Evolutionary conservation across 2,329 filamentous ascomycete species (phyloP), one percentile per base, ranked within the genome.

Genomic region (Triangularia verruculosa): DNA sequence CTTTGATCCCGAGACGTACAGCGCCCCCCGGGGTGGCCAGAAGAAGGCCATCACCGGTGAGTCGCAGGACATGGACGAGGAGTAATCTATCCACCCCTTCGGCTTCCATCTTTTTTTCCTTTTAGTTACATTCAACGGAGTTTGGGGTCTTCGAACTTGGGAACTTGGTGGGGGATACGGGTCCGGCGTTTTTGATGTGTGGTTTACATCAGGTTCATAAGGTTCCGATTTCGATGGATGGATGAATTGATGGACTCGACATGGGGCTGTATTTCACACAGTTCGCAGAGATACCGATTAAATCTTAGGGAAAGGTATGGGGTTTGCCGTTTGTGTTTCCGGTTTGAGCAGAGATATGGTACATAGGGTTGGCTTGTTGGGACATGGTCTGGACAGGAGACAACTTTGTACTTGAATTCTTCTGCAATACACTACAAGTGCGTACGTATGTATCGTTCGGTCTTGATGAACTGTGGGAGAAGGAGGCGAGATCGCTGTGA

Each of bases 1-100:
- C 0, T 88, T 87, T 43, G 85, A 85, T 24, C 78, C 77, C 0
- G 78, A 80, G 0, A 78, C 75, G 0, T 74, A 73, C 27, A 34
- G 30, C 22, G 17, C n/a, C 54, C 61, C 67, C 61, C 66, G 27
- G 39, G 67, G 64, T 57, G 63, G 59, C 32, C 43, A 63, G 27
- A 52, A 62, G 11, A 54, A 30, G 22, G 32, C 30, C 12, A 39
- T 28, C 1, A 22, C 24, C 4, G 15, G 30, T 3, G 30, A n/a
- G 8, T 6, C 15, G 13, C 51, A 63, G 2, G 54, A 59, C 5
- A 8, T 52, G 25, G 56, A 59, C 43, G 57, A 62, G 32, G 47
- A 24, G 2, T 13, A 28, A n/a, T 25, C 15, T 20, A 30, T 52
- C 11, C n/a, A n/a, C n/a, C n/a, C n/a, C n/a, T n/a, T n/a, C n/a